Evolutionary conservation across 306 rosid genomes (phyloP), one percentile per base, ranked within the genome.

Genomic region (Dryas alaskensis): DNA sequence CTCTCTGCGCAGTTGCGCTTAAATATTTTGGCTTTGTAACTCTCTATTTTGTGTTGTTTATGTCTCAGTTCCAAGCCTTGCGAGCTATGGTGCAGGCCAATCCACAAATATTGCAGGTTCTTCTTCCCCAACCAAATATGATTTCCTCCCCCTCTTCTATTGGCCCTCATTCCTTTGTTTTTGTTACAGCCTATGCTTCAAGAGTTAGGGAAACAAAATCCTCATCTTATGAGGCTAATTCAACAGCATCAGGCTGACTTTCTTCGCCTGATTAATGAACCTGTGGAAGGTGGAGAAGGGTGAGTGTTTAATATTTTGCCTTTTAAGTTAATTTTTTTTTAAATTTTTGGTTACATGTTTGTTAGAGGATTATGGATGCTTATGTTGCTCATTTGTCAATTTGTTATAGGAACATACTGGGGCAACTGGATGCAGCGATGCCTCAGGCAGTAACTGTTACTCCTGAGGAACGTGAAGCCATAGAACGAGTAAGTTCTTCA

Each of bases 161-260:
- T 65, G 52, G 12, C 54, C 48, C 69, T 60, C 52, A 76, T 59
- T 74, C 68, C 78, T 22, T 60, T 77, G 40, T 53, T 75, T n/a
- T 79, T 82, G 54, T 67, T 79, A 74, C 89, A 94, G 97, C 97
- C 98, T 73, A 94, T 94, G 97, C 96, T 94, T 74, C 98, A 91
- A 73, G 98, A 91, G 83, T 89, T 94, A 60, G 98, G 97, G 66
- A 94, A 91, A 81, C 98, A 94, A 82, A 94, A 94, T 83, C 98
- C 97, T 74, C 91, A 91, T 60, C 92, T 94, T 25, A 89, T 91
- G 90, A 83, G 97, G 72, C 79, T 91, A 83, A 94, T 94, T 78
- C 90, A 82, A 76, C 92, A 91, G 65, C 97, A 94, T 82, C 97
- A 87, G 72, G 88, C 92, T 67, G 98, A 89, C 80, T 94, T 94